Evolutionary conservation across 768 basidiomycete genomes (phyloP).

Genomic region (Calocybe indica): DNA sequence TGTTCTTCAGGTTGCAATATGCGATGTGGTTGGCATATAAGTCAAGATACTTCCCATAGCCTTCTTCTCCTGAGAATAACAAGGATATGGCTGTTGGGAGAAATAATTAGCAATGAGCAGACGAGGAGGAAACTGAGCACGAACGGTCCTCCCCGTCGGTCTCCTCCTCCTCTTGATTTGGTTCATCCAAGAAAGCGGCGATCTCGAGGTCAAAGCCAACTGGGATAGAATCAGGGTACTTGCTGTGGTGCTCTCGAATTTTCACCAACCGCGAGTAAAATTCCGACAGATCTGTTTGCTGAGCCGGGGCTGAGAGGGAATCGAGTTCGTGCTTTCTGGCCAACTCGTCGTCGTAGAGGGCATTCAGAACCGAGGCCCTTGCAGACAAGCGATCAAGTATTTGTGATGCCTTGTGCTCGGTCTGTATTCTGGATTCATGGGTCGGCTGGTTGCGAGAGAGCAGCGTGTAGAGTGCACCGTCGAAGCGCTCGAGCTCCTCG

Average conservation of each 20-base stretch:
- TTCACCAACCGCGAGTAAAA: conserved; percentile 95
- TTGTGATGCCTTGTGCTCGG: conserved; percentile 86
- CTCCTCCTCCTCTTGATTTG: conserved; percentile 69
- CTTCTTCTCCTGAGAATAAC: conserved; percentile 95
- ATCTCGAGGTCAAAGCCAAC: conserved; percentile 82
- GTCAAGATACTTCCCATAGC: conserved; percentile 92
- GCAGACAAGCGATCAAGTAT: conserved; percentile 81
- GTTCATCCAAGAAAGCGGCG: conserved; percentile 73
- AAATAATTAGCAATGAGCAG: conserved; percentile 3
- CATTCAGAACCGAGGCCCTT: conserved; percentile 57
- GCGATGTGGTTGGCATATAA: conserved; percentile 82
- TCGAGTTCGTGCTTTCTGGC: conserved; percentile 64
- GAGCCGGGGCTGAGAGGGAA: conserved; percentile 48
- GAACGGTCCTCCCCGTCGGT: conserved; percentile 84
- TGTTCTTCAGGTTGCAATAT: conserved; percentile 85
- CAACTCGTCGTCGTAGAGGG: conserved; percentile 74
- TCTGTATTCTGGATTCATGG: conserved; percentile 63
- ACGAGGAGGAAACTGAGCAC: conserved; percentile 24
- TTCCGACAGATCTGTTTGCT: conserved; percentile 76
- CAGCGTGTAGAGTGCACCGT: conserved; percentile 79
- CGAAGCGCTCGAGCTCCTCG: conserved; percentile 91
- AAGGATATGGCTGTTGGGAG: conserved; percentile 58
- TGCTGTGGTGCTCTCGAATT: conserved; percentile 94
- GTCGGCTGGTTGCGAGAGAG: conserved; percentile 61
- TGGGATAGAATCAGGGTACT: conserved; percentile 87